Conservation (phyloP, 2,329 filamentous ascomycete species). For the Didymella arachidicola region DNA sequence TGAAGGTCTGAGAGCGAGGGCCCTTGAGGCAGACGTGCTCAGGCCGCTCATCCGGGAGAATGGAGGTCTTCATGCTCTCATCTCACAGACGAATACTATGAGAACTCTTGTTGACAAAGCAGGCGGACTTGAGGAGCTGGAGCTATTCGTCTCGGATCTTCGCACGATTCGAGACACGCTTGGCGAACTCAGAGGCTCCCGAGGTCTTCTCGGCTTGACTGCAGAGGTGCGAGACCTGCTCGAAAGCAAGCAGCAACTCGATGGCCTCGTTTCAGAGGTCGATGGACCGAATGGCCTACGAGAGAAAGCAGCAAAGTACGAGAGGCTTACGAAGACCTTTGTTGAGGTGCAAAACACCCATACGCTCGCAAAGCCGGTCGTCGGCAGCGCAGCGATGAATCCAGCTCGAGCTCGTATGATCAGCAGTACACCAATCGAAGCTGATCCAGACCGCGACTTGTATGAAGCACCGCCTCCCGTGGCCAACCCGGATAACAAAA, state of each 20-base stretch:
- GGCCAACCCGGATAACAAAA: conserved; percentile 14
- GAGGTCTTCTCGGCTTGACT: conserved; percentile 19
- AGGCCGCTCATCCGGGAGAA: conserved; percentile 25
- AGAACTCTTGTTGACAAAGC: conserved; percentile 20
- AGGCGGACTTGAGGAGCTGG: conserved; percentile 23
- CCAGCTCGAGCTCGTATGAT: conserved; percentile 27
- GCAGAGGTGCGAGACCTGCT: conserved; percentile 17
- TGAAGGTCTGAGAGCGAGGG: conserved; percentile 28
- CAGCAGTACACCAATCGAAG: conserved; percentile 7
- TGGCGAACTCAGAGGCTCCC: conserved; percentile 18
- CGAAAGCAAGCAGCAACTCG: conserved; percentile 12
- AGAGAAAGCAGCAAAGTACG: conserved; percentile 25
- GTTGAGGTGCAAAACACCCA: conserved; percentile 1
- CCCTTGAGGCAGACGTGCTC: conserved; percentile 26
- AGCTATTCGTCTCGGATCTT: conserved; percentile 21
- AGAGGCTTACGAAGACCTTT: conserved; percentile 23
- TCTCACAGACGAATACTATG: conserved; percentile 15
- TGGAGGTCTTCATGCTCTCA: conserved; percentile 25
- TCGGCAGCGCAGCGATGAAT: conserved; percentile 13
- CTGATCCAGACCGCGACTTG: conserved; percentile 27
- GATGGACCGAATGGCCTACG: conserved; percentile 4
- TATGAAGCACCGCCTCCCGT: conserved; percentile 22
- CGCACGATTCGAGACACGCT: conserved; percentile 20
- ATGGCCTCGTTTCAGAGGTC: conserved; percentile 3
- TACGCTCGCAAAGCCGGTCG: neutral